Percentiles rank a stretch among this genome's conserved stretches.
Conservation (phyloP, 169 alveolate species). For the Eimeria nieschulzi region DNA sequence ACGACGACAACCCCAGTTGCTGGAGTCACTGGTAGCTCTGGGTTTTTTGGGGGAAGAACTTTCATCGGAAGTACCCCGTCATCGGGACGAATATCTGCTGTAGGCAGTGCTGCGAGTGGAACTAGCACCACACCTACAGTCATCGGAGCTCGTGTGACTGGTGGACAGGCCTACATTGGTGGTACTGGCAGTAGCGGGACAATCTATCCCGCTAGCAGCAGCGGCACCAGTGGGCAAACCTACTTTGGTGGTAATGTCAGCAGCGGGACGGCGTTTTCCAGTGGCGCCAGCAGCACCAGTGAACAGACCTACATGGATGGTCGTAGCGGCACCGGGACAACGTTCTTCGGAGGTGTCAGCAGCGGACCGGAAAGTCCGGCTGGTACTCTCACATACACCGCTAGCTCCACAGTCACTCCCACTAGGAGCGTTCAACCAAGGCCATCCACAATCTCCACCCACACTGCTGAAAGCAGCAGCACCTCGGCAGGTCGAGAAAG, state of each 20-base stretch:
- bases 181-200: neutral
- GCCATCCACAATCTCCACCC: too few species aligned
- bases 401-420: too few species aligned
- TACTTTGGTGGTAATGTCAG: conserved; percentile 4
- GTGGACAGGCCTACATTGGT: too few species aligned
- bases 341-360: too few species aligned
- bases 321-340: too few species aligned
- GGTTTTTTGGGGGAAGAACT: conserved; percentile 1
- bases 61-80: conserved; percentile 36
- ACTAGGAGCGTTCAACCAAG: too few species aligned
- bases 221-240: neutral
- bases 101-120: neutral
- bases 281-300: neutral
- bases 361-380: too few species aligned
- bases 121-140: neutral
- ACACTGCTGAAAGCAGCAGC: neutral
- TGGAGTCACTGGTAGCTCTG: conserved; percentile 38
- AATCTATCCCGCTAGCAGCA: neutral
- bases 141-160: too few species aligned
- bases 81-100: neutral
- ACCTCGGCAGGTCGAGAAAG: neutral
- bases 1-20: neutral
- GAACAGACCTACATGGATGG: too few species aligned
- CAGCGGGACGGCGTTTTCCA: conserved; percentile 4
- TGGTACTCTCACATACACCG: too few species aligned